Evolutionary conservation across 202 grass and related monocot genomes (phyloP).

Genomic region (Elaeis oleifera): DNA sequence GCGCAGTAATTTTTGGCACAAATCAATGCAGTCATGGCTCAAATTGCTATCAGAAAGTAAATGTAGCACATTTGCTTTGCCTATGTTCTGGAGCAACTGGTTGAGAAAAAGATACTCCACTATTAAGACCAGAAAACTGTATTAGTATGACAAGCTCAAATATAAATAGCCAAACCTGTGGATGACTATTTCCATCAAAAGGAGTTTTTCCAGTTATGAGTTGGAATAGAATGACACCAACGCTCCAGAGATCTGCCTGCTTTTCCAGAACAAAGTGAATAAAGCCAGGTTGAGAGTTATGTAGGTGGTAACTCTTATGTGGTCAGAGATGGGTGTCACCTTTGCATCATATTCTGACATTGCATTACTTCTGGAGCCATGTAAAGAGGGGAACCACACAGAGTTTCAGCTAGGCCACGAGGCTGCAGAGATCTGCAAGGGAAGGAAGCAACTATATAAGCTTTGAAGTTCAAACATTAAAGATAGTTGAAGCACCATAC

Average conservation of each 20-base stretch:
- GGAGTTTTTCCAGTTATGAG: slow-evolving; percentile 85
- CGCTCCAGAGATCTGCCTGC: slow-evolving; percentile 99
- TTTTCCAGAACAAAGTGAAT: slow-evolving; percentile 26
- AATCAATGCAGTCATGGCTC: slow-evolving; percentile 68
- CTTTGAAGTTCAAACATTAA: too few species aligned
- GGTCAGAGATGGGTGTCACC: slow-evolving; percentile 2
- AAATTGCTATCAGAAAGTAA: slow-evolving; percentile 58
- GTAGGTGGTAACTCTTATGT: slow-evolving; percentile 9
- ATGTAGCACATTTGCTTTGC: slow-evolving; percentile 48
- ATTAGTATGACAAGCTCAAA: slow-evolving; percentile 12
- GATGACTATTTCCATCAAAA: slow-evolving; percentile 76
- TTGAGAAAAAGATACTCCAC: slow-evolving; percentile 10
- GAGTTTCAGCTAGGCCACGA: not conserved
- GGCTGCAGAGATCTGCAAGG: too few species aligned
- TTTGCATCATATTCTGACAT: slow-evolving; percentile 1
- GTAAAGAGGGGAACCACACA: slow-evolving; percentile 3
- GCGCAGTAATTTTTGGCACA: slow-evolving; percentile 78
- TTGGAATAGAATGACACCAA: slow-evolving; percentile 95
- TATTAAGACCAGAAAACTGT: slow-evolving; percentile 11
- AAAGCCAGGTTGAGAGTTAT: slow-evolving; percentile 1
- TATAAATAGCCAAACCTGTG: slow-evolving; percentile 51
- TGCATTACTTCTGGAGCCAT: slow-evolving; percentile 1
- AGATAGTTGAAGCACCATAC: too few species aligned
- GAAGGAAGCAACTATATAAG: too few species aligned
- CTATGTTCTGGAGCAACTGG: slow-evolving; percentile 81